phyloP scores from a whole-genome alignment of 2,329 filamentous ascomycete species.

The Talaromyces rugulosus region DNA sequence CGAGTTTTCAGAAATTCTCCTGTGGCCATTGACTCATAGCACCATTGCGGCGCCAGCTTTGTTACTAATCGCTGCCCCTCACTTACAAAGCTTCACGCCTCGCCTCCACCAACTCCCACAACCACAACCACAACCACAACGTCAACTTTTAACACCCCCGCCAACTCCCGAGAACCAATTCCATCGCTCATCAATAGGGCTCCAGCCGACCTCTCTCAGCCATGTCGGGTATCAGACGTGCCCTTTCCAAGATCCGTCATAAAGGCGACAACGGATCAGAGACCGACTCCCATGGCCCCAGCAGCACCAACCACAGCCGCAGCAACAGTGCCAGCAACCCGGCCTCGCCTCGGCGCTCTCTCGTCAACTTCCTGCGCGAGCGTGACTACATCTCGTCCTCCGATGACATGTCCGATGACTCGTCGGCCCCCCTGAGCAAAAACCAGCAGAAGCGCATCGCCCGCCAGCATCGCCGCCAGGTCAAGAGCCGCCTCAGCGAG shows the following conservation, averaged over 20 bases:
- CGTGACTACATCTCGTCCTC: conserved; percentile 40
- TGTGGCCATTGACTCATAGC: background rate
- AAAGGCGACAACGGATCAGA: conserved; percentile 21
- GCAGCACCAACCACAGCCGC: conserved; percentile 15
- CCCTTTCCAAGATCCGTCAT: conserved; percentile 38
- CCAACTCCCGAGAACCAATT: background rate
- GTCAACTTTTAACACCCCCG: background rate
- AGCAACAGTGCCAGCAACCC: conserved; percentile 4
- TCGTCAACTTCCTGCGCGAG: conserved; percentile 38
- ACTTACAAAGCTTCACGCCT: background rate
- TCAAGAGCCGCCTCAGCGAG: conserved; percentile 39
- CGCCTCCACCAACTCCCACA: background rate
- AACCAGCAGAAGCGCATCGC: conserved; percentile 43
- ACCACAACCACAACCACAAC: background rate
- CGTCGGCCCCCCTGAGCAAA: conserved; percentile 34
- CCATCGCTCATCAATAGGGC: background rate
- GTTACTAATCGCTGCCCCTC: conserved; percentile 8
- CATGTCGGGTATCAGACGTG: conserved; percentile 47
- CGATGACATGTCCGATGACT: conserved; percentile 37
- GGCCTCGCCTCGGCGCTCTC: conserved; percentile 30
- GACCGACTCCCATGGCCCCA: conserved; percentile 13
- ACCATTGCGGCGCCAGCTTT: background rate
- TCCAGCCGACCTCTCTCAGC: background rate
- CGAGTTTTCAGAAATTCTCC: background rate
- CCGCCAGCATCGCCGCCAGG: conserved; percentile 36